These are phyloP conservation scores for Fusarium oxysporum DNA, from an alignment of 2,329 filamentous ascomycete genomes.

Conservation along the genomic window DNA sequence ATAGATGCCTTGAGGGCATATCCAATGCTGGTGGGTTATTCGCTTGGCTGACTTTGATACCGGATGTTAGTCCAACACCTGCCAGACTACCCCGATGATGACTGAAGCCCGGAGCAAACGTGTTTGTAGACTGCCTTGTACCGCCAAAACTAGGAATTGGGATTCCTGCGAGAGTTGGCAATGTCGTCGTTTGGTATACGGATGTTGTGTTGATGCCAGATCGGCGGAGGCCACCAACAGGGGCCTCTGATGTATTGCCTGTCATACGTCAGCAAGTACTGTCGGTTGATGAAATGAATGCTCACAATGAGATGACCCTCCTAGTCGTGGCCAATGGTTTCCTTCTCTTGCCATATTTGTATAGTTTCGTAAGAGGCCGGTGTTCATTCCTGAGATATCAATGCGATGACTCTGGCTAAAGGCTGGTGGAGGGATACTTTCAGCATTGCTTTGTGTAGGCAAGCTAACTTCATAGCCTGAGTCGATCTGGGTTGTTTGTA, in stretches of 20 bases:
- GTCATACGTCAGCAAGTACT: constrained; percentile 11
- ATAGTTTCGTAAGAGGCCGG: constrained; percentile 21
- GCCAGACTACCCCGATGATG: constrained; percentile 36
- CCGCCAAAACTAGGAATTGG: constrained; percentile 14
- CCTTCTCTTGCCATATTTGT: constrained; percentile 21
- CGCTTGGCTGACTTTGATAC: constrained; percentile 47
- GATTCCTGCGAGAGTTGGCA: constrained; percentile 13
- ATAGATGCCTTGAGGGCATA: constrained; percentile 22
- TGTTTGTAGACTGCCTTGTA: constrained; percentile 8
- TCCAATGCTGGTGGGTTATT: constrained; percentile 31
- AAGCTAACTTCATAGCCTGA: constrained; percentile 15
- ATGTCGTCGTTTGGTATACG: constrained; percentile 3
- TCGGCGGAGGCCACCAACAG: constrained; percentile 17
- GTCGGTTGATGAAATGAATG: background rate
- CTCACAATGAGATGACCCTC: constrained; percentile 30
- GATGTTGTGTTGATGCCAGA: constrained; percentile 20
- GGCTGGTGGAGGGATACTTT: background rate
- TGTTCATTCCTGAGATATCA: constrained; percentile 36
- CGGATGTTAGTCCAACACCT: constrained; percentile 48
- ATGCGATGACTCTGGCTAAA: constrained; percentile 31
- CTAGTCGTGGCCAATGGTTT: constrained; percentile 31
- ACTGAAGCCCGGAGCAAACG: constrained; percentile 33
- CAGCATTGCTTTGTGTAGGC: background rate
- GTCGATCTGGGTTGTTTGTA: constrained; percentile 31
- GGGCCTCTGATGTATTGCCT: constrained; percentile 22